A percentile compares a stretch with the other conserved stretches of the same genome.
These are phyloP conservation scores for Tetrastigma voinierianum DNA, from an alignment of 164 flowering plant genomes.

Conservation along the genomic window DNA sequence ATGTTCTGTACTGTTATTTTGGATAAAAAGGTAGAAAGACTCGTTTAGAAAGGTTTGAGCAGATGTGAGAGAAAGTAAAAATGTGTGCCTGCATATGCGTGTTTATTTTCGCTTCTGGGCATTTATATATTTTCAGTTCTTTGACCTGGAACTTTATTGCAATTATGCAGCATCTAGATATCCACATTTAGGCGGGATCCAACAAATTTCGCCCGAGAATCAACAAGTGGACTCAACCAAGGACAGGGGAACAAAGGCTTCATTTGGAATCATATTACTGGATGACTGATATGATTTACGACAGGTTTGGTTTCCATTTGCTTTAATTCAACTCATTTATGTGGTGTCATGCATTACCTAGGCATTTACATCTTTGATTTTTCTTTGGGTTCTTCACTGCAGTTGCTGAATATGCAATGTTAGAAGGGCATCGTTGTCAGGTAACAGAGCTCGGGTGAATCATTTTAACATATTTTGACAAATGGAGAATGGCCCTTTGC, in stretches of 20 bases:
- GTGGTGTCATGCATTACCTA: neutral
- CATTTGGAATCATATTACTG: constrained; percentile 89
- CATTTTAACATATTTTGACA: neutral
- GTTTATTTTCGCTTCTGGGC: no score
- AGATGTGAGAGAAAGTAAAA: no score
- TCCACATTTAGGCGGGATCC: constrained; percentile 96
- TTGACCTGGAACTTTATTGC: neutral
- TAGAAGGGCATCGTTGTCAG: neutral
- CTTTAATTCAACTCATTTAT: neutral
- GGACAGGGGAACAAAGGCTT: constrained; percentile 97
- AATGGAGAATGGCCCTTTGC: neutral
- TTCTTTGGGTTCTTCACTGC: neutral
- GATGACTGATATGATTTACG: constrained; percentile 49
- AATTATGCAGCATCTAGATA: constrained; percentile 73
- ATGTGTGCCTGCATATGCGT: no score
- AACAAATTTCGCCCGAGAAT: constrained; percentile 89
- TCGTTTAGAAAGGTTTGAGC: no score
- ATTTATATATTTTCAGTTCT: no score
- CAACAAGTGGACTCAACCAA: constrained; percentile 91
- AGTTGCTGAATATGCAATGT: constrained; percentile 9
- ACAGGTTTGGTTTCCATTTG: constrained; percentile 12
- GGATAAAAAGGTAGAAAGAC: no score
- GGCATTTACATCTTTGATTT: neutral
- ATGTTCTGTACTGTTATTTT: no score
- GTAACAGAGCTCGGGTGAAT: neutral